phyloP scores from a whole-genome alignment of 2,329 filamentous ascomycete genomes.

The Cytospora mali region DNA sequence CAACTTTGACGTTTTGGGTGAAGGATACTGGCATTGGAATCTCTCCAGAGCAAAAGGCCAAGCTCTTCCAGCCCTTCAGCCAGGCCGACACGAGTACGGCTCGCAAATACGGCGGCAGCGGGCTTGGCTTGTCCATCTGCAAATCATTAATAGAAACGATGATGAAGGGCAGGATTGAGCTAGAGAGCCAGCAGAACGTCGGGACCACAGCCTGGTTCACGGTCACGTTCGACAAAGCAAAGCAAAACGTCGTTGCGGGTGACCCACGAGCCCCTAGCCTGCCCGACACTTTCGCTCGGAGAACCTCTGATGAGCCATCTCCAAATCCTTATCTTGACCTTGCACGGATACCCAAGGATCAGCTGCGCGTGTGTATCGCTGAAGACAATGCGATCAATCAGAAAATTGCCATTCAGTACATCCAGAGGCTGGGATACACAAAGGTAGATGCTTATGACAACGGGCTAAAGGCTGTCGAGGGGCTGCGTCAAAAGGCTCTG shows the following conservation, averaged over 20 bases:
- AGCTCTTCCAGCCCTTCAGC: conserved; percentile 89
- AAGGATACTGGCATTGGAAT: conserved; percentile 92
- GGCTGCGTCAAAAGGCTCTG: conserved; percentile 70
- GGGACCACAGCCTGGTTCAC: conserved; percentile 79
- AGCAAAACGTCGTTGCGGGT: conserved; percentile 59
- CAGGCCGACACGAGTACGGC: conserved; percentile 91
- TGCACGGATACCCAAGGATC: conserved; percentile 71
- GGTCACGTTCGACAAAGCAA: conserved; percentile 82
- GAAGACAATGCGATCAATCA: conserved; percentile 96
- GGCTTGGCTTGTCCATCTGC: conserved; percentile 89
- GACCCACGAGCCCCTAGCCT: conserved; percentile 38
- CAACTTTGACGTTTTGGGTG: conserved; percentile 82
- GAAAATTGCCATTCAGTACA: conserved; percentile 89
- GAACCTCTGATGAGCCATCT: conserved; percentile 37
- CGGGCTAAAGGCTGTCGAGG: conserved; percentile 84
- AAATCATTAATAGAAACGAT: conserved; percentile 92
- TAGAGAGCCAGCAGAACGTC: conserved; percentile 73
- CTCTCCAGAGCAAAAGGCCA: conserved; percentile 76
- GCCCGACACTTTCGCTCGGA: conserved; percentile 23
- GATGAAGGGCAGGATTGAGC: conserved; percentile 81
- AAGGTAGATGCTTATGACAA: conserved; percentile 87
- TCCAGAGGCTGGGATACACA: conserved; percentile 80
- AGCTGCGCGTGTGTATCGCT: conserved; percentile 87
- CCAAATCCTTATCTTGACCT: conserved; percentile 63
- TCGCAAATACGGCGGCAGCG: conserved; percentile 88